Base-by-base conservation (phyloP, 73 alveolate species). In the Vitrella brassicaformis region DNA sequence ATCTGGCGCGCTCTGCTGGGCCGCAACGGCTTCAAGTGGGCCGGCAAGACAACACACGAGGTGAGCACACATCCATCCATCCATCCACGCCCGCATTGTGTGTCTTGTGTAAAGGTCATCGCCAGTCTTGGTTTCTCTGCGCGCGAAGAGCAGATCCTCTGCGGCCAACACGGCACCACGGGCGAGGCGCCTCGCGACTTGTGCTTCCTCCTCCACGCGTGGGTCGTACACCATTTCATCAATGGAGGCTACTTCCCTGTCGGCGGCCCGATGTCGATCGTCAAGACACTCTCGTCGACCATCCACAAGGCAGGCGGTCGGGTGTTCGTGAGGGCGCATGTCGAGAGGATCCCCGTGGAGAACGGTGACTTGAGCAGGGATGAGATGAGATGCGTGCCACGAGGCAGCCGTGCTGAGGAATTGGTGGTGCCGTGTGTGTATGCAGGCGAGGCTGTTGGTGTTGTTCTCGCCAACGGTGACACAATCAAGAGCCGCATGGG, bases 221-320 rank as follows among this genome's bases (percentile, higher is more conserved):
- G 47, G 68, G 64, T 75, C 29, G 68, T 56, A 39, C 30, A 68
- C 22, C 74, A 75, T 66, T 75, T 56, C 47, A 75, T 75, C 75
- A 65, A 75, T 30, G 82, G 82, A 68, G 82, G 68, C 70, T 75
- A 65, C 74, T 75, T 64, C 47, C 82, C 82, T n/a, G 30, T 30
- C 28, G 82, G 82, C 30, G 82, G 82, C 1, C 74, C 82, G 1
- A 22, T 66, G 31, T 67, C 71, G 28, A 47, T 75, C 74, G 68
- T 75, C 10, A 68, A 70, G 74, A 68, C 71, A 9, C n/a, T 75
- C 74, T 31, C 39, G 47, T 64, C 74, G 30, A 75, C 75, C 47
- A 75, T 75, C 75, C 64, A 47, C 82, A 75, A 75, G 70, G 75
- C 66, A 10, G 82, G 82, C 14, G 82, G 82, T 4, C 66, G 68